phyloP scores from a whole-genome alignment of 148 eudicot genomes.

The Fagopyrum esculentum region DNA sequence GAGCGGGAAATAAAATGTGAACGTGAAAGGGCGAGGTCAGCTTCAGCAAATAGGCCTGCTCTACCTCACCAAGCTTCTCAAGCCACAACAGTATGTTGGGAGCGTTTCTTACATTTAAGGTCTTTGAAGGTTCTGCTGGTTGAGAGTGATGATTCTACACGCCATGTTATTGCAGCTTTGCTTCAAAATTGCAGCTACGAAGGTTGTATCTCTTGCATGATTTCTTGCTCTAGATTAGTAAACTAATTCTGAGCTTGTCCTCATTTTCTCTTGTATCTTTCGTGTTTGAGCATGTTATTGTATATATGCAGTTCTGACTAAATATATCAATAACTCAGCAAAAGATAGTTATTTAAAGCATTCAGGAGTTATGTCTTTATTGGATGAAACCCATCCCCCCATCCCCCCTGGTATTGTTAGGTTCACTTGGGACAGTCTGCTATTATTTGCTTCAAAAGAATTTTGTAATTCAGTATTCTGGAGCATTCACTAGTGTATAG shows the following conservation, averaged over 20 bases:
- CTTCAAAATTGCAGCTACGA: conserved; percentile 60
- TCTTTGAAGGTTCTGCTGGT: conserved; percentile 53
- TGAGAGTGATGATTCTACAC: conserved; percentile 62
- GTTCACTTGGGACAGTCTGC: neutral
- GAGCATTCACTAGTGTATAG: neutral
- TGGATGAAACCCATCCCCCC: neutral
- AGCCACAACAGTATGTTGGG: conserved; percentile 38
- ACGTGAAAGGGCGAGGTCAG: conserved; percentile 13
- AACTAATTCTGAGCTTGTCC: neutral
- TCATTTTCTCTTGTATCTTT: neutral
- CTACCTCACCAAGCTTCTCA: conserved; percentile 30
- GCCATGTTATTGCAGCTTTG: conserved; percentile 53
- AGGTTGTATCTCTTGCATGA: conserved; percentile 25
- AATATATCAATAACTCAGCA: neutral
- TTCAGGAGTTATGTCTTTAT: neutral
- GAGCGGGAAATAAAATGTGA: conserved; percentile 18
- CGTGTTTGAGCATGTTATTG: neutral
- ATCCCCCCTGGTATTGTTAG: neutral
- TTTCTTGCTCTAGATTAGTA: neutral
- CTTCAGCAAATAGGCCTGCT: conserved; percentile 14
- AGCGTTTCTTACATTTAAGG: conserved; percentile 43
- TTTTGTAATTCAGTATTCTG: neutral
- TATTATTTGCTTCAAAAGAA: neutral
- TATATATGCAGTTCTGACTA: neutral
- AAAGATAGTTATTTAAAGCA: neutral